Conservation (phyloP, 495 filamentous ascomycete genomes). For the Glarea lozoyensis region DNA sequence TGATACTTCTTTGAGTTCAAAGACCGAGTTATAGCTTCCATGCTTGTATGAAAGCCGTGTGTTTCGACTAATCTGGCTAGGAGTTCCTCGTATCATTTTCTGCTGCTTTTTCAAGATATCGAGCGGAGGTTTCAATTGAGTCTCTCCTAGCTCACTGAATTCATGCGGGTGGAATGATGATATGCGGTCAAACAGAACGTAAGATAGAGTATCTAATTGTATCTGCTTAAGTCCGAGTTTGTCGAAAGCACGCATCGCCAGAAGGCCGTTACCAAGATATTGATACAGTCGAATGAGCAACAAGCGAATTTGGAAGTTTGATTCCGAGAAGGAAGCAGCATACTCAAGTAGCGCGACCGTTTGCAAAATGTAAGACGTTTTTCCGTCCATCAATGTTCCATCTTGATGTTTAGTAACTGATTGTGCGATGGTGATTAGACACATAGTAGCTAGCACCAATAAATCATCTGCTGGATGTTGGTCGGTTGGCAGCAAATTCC, state of each 20-base stretch:
- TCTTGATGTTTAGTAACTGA: background rate
- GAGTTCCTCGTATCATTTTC: constrained; percentile 27
- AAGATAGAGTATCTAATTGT: constrained; percentile 37
- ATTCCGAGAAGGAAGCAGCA: constrained; percentile 26
- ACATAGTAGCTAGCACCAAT: constrained; percentile 31
- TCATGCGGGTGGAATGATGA: constrained; percentile 39
- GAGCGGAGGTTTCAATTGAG: constrained; percentile 1
- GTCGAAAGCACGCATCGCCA: constrained; percentile 32
- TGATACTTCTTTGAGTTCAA: constrained; percentile 28
- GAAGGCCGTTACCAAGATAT: constrained; percentile 32
- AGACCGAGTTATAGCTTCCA: constrained; percentile 36
- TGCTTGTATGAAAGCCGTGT: constrained; percentile 33
- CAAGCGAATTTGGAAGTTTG: constrained; percentile 30
- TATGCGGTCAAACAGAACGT: constrained; percentile 39
- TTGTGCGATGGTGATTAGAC: constrained; percentile 36
- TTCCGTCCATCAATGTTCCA: constrained; percentile 2
- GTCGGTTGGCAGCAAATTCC: constrained; percentile 17
- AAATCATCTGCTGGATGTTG: constrained; percentile 34
- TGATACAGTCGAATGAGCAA: constrained; percentile 38
- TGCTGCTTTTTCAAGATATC: constrained; percentile 21
- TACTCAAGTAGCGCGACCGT: constrained; percentile 37
- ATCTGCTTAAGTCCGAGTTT: constrained; percentile 39
- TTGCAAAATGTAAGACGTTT: constrained; percentile 28
- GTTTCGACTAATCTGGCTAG: constrained; percentile 27
- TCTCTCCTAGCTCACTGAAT: constrained; percentile 18